Evolutionary conservation across 768 basidiomycete genomes (phyloP).

Genomic region (Suillus occidentalis): DNA sequence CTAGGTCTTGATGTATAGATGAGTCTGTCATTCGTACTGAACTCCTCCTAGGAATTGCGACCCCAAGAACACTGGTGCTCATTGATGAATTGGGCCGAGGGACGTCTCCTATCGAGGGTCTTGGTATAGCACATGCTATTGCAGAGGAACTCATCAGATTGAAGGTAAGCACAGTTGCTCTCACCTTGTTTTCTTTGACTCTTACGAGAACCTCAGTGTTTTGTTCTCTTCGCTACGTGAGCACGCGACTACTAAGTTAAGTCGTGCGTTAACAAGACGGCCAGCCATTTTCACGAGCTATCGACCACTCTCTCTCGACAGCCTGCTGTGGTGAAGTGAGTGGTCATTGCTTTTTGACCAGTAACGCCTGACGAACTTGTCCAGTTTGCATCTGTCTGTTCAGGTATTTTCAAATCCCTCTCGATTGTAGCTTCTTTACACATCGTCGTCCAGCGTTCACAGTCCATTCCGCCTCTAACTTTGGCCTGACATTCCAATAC

Average conservation of each 20-base stretch:
- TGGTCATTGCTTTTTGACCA: constrained; percentile 5
- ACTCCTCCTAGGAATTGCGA: constrained; percentile 57
- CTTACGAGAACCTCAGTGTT: constrained; percentile 48
- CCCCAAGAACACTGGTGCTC: constrained; percentile 69
- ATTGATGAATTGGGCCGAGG: constrained; percentile 95
- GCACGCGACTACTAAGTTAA: constrained; percentile 12
- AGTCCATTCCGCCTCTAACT: constrained; percentile 51
- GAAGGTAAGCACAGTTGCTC: constrained; percentile 49
- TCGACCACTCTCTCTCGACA: constrained; percentile 71
- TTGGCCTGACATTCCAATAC: constrained; percentile 78
- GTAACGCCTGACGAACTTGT: not conserved
- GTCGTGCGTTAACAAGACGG: constrained; percentile 8
- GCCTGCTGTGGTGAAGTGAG: constrained; percentile 81
- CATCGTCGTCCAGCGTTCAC: constrained; percentile 45
- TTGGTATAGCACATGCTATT: constrained; percentile 83
- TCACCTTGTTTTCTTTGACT: not conserved
- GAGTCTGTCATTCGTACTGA: not conserved
- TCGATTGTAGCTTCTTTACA: not conserved
- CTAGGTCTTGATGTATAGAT: constrained; percentile 47
- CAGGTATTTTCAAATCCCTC: constrained; percentile 47
- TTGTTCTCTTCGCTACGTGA: constrained; percentile 91
- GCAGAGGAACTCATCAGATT: constrained; percentile 71
- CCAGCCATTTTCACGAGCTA: constrained; percentile 80
- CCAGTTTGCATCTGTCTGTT: constrained; percentile 79
- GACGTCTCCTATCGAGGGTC: constrained; percentile 79